Evolutionary conservation across 495 filamentous ascomycete genomes (phyloP), one percentile per base, ranked within the genome.

Genomic region (Aspergillus saccharolyticus): DNA sequence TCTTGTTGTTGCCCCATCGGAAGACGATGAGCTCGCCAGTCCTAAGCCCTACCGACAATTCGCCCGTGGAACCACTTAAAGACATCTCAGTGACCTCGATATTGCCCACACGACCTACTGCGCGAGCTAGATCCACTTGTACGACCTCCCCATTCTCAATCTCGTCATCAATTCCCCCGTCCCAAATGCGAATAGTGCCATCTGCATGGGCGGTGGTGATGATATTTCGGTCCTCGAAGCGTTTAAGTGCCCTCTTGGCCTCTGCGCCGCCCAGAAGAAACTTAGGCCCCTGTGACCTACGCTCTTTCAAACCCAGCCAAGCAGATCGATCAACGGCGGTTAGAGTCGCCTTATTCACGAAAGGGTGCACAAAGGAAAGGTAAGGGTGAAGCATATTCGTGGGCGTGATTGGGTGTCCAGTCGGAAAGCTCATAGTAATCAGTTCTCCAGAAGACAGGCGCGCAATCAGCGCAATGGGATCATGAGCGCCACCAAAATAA

Each of bases 241-340:
- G 80, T 63, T 89, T 87, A 48, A 88, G 73, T 2, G 83, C 76
- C 49, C 83, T 85, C 14, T 74, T 76, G 17, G 80, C 81, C 70
- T 87, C 88, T 6, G 81, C 84, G 14, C 91, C 94, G 47, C 92
- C 95, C 46, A 80, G 77, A 6, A 96, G 63, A 22, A 98, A 80
- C 44, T 80, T 79, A 28, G 89, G 88, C 0, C 90, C 89, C 63
- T 87, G 83, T 25, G 78, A 74, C 33, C 91, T 78, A 51, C 81
- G 85, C 68, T 97, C 91, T 18, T 76, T 79, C 82, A 97, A 83
- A n/a, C 90, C 89, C 21, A 97, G 81, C 94, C 94, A 98, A 50
- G 85, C 79, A 17, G 81, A 82, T 15, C 95, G 82, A 44, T 89
- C 85, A 2, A 96, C 74, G 10, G 81, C 78, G 25, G 88, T 80